These are phyloP conservation scores for Phytopythium litorale DNA, from an alignment of 352 stramenopile species.

Conservation along the genomic window DNA sequence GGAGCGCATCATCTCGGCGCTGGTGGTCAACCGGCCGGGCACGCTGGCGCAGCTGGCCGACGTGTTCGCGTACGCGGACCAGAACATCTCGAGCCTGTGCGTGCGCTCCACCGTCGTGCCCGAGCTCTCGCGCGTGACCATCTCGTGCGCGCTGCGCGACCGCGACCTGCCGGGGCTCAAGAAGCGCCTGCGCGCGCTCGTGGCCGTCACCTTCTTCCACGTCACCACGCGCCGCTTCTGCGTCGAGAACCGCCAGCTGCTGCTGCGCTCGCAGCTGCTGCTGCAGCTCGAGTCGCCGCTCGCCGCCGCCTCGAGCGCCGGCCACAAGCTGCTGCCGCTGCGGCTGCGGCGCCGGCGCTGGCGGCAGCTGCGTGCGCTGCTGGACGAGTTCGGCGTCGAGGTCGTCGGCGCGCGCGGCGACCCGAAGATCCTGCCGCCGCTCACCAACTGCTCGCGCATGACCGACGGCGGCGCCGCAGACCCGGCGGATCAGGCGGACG, in stretches of 20 bases:
- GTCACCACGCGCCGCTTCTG: slow-evolving; percentile 65
- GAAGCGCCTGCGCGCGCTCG: slow-evolving; percentile 52
- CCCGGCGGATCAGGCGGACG: not conserved
- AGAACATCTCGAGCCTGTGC: slow-evolving; percentile 74
- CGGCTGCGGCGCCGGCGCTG: slow-evolving; percentile 10
- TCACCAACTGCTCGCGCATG: slow-evolving; percentile 5
- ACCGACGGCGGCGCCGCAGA: not conserved
- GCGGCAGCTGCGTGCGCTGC: slow-evolving; percentile 10
- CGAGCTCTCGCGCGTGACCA: slow-evolving; percentile 73
- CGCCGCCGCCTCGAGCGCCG: not conserved
- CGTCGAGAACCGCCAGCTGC: slow-evolving; percentile 54
- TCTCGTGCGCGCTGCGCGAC: slow-evolving; percentile 57
- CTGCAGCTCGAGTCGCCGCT: slow-evolving; percentile 28
- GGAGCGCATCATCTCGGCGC: slow-evolving; percentile 71
- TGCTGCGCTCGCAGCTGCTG: slow-evolving; percentile 61
- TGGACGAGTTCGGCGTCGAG: slow-evolving; percentile 33
- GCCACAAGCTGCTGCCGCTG: slow-evolving; percentile 15
- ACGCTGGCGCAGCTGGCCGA: slow-evolving; percentile 66
- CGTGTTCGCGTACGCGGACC: slow-evolving; percentile 62
- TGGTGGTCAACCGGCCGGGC: slow-evolving; percentile 64
- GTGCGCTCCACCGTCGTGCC: slow-evolving; percentile 68
- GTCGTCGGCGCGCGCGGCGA: slow-evolving; percentile 21
- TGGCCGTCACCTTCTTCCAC: slow-evolving; percentile 78
- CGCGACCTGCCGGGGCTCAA: slow-evolving; percentile 49
- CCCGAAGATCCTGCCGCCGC: slow-evolving; percentile 12